Conservation (phyloP, 176 grass and related monocot genomes). For the Cocos nucifera region DNA sequence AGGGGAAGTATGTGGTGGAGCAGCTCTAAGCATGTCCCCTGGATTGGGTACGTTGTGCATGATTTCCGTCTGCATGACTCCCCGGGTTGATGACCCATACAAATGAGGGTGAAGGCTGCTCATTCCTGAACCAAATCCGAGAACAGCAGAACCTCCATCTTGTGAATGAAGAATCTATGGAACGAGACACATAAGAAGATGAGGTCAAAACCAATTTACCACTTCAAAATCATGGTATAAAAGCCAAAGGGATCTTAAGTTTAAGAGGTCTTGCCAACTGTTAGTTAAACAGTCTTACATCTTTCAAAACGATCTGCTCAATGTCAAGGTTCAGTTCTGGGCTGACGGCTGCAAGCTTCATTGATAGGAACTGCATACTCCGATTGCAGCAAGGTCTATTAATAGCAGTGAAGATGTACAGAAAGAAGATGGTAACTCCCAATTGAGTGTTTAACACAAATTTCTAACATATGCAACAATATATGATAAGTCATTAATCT, state of each 20-base stretch:
- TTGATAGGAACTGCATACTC: conserved; percentile 71
- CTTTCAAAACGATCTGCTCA: conserved; percentile 60
- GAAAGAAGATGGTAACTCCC: too few species aligned
- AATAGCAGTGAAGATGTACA: too few species aligned
- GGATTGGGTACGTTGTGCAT: conserved; percentile 30
- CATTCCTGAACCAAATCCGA: conserved; percentile 27
- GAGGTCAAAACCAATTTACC: background rate
- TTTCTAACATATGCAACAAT: too few species aligned
- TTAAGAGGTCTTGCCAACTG: background rate
- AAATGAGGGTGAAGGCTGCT: conserved; percentile 39
- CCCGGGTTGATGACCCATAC: conserved; percentile 25
- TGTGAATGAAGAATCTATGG: conserved; percentile 43
- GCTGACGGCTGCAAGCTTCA: conserved; percentile 65
- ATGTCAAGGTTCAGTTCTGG: conserved; percentile 47
- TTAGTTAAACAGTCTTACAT: conserved; percentile 41
- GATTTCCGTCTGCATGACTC: conserved; percentile 56
- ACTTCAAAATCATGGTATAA: conserved; percentile 1
- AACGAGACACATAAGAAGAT: background rate
- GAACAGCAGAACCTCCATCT: conserved; percentile 24
- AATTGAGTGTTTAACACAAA: too few species aligned
- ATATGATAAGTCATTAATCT: too few species aligned
- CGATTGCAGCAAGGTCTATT: background rate
- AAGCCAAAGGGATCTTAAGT: background rate
- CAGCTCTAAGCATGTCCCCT: conserved; percentile 11
- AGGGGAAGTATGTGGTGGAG: conserved; percentile 19